Percentiles rank a stretch among this genome's conserved stretches.
These are phyloP conservation scores for Colletotrichum euphorbiae DNA, from an alignment of 2,329 filamentous ascomycete genomes.

Conservation along the genomic window DNA sequence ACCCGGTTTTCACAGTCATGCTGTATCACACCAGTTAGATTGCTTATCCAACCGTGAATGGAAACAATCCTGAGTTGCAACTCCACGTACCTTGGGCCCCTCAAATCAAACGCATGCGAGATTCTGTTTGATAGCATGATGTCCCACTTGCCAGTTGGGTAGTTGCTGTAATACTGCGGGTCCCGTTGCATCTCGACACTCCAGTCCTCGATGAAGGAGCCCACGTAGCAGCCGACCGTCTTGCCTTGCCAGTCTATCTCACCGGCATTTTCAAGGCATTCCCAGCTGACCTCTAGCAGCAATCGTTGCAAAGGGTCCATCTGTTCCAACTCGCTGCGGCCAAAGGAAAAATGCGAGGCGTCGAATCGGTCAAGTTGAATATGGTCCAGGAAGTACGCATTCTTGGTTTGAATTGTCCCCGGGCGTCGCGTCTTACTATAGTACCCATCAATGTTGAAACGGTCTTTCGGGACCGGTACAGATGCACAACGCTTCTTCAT, in stretches of 20 bases:
- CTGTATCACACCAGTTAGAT: slow-evolving; percentile 37
- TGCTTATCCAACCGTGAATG: too few species aligned
- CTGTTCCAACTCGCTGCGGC: background rate
- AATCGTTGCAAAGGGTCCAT: slow-evolving; percentile 49
- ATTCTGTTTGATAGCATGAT: slow-evolving; percentile 43
- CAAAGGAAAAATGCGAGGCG: slow-evolving; percentile 3
- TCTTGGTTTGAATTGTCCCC: slow-evolving; percentile 4
- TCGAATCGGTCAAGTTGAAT: slow-evolving; percentile 14
- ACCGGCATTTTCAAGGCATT: slow-evolving; percentile 47
- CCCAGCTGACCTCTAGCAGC: slow-evolving; percentile 47
- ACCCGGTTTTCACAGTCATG: slow-evolving; percentile 51
- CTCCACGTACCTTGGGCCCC: slow-evolving; percentile 20
- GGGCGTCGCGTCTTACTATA: background rate
- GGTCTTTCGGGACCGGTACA: background rate
- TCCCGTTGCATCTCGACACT: slow-evolving; percentile 38
- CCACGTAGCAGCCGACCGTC: slow-evolving; percentile 46
- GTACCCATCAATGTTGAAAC: slow-evolving; percentile 3
- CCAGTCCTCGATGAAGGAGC: slow-evolving; percentile 45
- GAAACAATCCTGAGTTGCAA: background rate
- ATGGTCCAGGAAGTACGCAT: slow-evolving; percentile 18
- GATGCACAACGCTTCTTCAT: slow-evolving; percentile 13
- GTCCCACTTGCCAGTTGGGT: slow-evolving; percentile 39
- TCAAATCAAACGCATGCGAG: slow-evolving; percentile 38
- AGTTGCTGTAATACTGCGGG: background rate
- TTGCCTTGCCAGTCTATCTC: slow-evolving; percentile 43